These are phyloP conservation scores for Madurella mycetomatis DNA, from an alignment of 2,329 filamentous ascomycete genomes.

Conservation along the genomic window DNA sequence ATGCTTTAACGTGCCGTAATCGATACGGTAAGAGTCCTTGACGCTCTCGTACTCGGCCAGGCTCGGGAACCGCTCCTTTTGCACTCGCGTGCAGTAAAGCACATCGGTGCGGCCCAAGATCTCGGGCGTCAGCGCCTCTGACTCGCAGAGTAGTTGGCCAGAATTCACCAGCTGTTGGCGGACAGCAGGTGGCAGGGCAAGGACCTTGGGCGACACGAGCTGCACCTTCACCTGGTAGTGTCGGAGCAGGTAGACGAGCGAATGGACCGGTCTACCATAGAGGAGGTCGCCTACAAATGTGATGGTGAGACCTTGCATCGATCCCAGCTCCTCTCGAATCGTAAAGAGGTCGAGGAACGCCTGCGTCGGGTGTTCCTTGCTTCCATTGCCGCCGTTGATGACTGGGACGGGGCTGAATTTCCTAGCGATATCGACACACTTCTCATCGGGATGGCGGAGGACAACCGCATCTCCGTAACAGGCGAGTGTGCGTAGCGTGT, in stretches of 20 bases:
- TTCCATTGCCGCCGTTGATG: conserved; percentile 96
- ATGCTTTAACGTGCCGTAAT: conserved; percentile 83
- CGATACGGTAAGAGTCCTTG: conserved; percentile 83
- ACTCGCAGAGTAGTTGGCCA: conserved; percentile 73
- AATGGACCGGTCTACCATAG: conserved; percentile 93
- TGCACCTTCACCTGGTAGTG: conserved; percentile 96
- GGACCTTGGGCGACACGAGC: conserved; percentile 76
- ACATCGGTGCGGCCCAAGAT: conserved; percentile 85
- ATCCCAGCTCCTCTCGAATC: conserved; percentile 94
- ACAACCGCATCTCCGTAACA: conserved; percentile 95
- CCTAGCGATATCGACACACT: conserved; percentile 73
- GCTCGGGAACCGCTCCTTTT: conserved; percentile 91
- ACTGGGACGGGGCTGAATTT: conserved; percentile 87
- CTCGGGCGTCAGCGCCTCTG: conserved; percentile 75
- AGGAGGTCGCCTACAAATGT: conserved; percentile 92
- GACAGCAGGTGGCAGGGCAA: conserved; percentile 72
- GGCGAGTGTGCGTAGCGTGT: conserved; percentile 87
- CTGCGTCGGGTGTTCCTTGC: conserved; percentile 93
- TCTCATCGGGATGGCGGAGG: conserved; percentile 85
- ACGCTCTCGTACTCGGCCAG: conserved; percentile 76
- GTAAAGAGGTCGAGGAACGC: conserved; percentile 97
- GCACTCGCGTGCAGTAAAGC: conserved; percentile 92
- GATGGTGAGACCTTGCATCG: conserved; percentile 90
- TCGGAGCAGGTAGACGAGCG: conserved; percentile 84
- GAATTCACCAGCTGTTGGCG: conserved; percentile 65